These are phyloP conservation scores for Magnolia kwangsiensis DNA, from an alignment of 164 flowering plant genomes.

Conservation along the genomic window DNA sequence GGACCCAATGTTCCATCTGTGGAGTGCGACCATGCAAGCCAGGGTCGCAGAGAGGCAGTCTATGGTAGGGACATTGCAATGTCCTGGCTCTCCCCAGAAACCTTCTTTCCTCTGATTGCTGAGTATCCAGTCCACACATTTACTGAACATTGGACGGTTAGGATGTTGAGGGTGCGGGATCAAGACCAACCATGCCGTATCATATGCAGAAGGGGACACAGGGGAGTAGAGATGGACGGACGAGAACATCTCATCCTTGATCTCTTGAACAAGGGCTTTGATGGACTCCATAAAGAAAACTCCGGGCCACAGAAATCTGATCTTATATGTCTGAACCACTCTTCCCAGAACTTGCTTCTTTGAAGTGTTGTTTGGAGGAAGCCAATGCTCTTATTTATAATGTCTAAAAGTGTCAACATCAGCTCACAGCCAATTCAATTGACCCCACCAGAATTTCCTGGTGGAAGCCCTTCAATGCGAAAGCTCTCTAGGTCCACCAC, in stretches of 20 bases:
- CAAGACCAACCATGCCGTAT: slow-evolving; percentile 59
- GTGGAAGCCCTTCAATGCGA: no score
- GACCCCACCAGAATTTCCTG: no score
- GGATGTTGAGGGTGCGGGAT: slow-evolving; percentile 23
- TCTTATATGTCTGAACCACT: background rate
- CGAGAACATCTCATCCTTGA: slow-evolving; percentile 26
- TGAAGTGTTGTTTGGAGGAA: background rate
- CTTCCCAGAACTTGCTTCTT: background rate
- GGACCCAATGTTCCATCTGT: slow-evolving; percentile 30
- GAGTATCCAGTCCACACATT: slow-evolving; percentile 42
- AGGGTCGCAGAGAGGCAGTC: slow-evolving; percentile 36
- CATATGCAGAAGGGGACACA: slow-evolving; percentile 44
- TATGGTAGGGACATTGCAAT: slow-evolving; percentile 22
- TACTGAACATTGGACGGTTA: slow-evolving; percentile 26
- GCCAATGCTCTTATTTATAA: no score
- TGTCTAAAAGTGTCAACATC: no score
- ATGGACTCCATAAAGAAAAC: slow-evolving; percentile 6
- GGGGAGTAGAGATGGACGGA: slow-evolving; percentile 12
- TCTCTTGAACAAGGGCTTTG: slow-evolving; percentile 7
- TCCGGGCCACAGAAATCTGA: no score
- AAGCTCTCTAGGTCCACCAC: no score
- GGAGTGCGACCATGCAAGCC: slow-evolving; percentile 43
- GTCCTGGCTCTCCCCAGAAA: slow-evolving; percentile 36
- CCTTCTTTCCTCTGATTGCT: slow-evolving; percentile 37
- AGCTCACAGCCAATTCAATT: no score